A percentile compares a stretch with the other conserved stretches of the same genome.
Evolutionary conservation across 352 stramenopile genomes (phyloP).

Genomic region (Globisporangium takayamanum): DNA sequence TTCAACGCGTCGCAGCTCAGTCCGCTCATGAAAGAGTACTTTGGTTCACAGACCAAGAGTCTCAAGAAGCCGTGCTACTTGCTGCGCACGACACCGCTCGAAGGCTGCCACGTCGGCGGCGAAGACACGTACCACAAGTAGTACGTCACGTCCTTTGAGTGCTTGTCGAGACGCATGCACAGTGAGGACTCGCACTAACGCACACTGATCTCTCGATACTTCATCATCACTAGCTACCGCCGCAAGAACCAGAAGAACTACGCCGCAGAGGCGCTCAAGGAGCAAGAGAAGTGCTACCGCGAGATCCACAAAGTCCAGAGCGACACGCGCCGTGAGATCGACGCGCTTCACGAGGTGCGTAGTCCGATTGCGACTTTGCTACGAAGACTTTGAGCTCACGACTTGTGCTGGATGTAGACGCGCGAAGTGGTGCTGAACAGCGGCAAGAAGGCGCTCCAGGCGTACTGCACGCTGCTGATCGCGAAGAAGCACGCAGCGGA

Average conservation of each 20-base stretch:
- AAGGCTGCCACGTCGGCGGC: conserved; percentile 64
- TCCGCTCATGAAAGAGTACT: conserved; percentile 73
- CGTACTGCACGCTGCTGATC: conserved; percentile 61
- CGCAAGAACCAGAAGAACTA: conserved; percentile 38
- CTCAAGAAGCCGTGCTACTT: conserved; percentile 68
- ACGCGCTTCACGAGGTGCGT: conserved; percentile 46
- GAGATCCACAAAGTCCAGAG: conserved; percentile 58
- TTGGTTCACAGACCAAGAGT: conserved; percentile 47
- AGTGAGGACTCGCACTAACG: background rate
- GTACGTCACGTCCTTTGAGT: conserved; percentile 21
- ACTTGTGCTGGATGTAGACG: conserved; percentile 18
- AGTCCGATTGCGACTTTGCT: background rate
- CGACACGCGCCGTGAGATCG: conserved; percentile 49
- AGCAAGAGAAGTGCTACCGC: conserved; percentile 49
- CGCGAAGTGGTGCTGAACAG: conserved; percentile 63
- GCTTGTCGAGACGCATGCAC: background rate
- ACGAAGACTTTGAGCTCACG: background rate
- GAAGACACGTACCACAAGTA: conserved; percentile 78
- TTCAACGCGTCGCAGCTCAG: conserved; percentile 83
- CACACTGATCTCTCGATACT: background rate
- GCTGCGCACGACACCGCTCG: conserved; percentile 62
- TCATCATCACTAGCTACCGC: conserved; percentile 28
- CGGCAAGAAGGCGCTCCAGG: conserved; percentile 63
- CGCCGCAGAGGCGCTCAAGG: conserved; percentile 30
- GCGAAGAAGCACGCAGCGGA: conserved; percentile 39